Evolutionary conservation across 2,329 filamentous ascomycete species (phyloP).

Genomic region (Hypoxylon sp.): DNA sequence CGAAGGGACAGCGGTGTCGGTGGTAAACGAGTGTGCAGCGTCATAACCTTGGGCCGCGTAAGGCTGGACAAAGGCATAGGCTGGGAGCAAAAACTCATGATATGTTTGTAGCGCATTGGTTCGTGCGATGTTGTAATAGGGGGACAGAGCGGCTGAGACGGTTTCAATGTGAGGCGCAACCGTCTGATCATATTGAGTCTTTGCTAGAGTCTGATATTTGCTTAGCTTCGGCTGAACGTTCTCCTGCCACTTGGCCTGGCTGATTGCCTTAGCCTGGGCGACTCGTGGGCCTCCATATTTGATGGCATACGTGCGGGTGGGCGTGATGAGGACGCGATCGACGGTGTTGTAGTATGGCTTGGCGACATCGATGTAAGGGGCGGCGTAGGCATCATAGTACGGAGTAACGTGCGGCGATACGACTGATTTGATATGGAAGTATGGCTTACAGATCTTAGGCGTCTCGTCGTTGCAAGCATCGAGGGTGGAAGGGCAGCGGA

Average conservation of each 20-base stretch:
- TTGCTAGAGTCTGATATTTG: conserved; percentile 73
- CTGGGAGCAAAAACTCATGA: conserved; percentile 79
- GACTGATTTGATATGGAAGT: conserved; percentile 75
- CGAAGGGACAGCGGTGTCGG: conserved; percentile 80
- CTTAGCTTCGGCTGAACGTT: conserved; percentile 81
- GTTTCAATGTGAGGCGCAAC: conserved; percentile 82
- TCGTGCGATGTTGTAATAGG: conserved; percentile 79
- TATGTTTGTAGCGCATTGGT: conserved; percentile 77
- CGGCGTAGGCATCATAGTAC: conserved; percentile 88
- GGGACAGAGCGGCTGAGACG: conserved; percentile 70
- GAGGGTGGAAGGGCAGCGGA: conserved; percentile 83
- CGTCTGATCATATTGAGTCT: conserved; percentile 76
- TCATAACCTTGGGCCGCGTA: conserved; percentile 79
- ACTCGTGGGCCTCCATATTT: conserved; percentile 83
- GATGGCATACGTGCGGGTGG: conserved; percentile 75
- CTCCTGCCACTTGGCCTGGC: conserved; percentile 82
- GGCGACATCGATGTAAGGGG: conserved; percentile 82
- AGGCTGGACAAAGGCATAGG: conserved; percentile 81
- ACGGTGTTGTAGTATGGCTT: conserved; percentile 80
- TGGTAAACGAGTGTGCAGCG: conserved; percentile 75
- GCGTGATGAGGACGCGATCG: conserved; percentile 76
- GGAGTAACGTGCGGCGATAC: conserved; percentile 83
- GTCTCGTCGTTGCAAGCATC: conserved; percentile 78
- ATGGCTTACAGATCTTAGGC: conserved; percentile 86
- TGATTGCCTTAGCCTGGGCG: conserved; percentile 76